phyloP scores from a whole-genome alignment of 768 basidiomycete genomes.

The Trametes cingulata region DNA sequence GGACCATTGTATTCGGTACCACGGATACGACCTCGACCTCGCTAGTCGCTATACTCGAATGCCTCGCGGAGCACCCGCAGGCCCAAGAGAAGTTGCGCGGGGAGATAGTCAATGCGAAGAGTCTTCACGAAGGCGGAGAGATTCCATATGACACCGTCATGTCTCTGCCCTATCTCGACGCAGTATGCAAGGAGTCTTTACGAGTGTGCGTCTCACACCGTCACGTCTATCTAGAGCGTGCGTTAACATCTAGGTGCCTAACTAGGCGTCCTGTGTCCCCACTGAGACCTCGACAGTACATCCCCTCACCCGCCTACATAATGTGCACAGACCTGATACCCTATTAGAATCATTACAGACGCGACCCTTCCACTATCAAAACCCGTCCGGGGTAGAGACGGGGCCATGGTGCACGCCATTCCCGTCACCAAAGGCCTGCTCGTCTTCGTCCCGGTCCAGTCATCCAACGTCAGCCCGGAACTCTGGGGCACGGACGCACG shows the following conservation, averaged over 20 bases:
- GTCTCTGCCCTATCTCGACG: conserved; percentile 62
- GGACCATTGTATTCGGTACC: not conserved
- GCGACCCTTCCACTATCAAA: conserved; percentile 12
- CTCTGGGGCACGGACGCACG: conserved; percentile 26
- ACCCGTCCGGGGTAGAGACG: conserved; percentile 13
- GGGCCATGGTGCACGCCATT: conserved; percentile 8
- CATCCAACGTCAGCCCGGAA: conserved; percentile 22
- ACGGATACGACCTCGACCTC: conserved; percentile 11
- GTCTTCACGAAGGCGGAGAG: conserved; percentile 29
- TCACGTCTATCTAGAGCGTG: not conserved
- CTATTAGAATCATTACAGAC: not conserved
- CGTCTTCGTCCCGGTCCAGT: conserved; percentile 22
- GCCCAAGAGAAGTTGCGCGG: not conserved
- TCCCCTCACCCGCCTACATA: not conserved
- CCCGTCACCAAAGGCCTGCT: conserved; percentile 16
- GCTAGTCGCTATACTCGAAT: not conserved
- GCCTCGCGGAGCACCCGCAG: not conserved
- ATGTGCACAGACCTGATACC: not conserved
- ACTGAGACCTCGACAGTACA: conserved; percentile 1
- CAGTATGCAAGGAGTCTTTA: conserved; percentile 58
- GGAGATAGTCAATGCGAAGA: not conserved
- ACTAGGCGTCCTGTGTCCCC: conserved; percentile 13
- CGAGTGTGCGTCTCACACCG: conserved; percentile 44
- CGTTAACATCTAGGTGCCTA: not conserved
- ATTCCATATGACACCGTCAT: conserved; percentile 27